These are phyloP conservation scores for Talaromyces albobiverticillius DNA, from an alignment of 2,329 filamentous ascomycete species.

Conservation along the genomic window DNA sequence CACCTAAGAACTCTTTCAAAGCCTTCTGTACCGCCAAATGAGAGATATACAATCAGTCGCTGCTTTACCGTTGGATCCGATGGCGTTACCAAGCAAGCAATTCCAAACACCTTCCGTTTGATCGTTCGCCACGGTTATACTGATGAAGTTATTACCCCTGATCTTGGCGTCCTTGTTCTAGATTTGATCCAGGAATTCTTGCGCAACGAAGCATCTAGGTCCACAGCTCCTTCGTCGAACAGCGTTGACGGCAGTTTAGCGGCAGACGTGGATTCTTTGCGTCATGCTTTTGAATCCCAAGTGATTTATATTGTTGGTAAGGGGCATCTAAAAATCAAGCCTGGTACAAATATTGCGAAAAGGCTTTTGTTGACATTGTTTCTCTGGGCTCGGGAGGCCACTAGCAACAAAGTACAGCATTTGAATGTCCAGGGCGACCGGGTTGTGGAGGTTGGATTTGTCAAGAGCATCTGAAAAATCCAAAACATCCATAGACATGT, in stretches of 20 bases:
- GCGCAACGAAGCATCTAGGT: constrained; percentile 25
- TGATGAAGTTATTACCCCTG: constrained; percentile 65
- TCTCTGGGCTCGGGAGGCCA: constrained; percentile 38
- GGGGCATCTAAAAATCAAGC: constrained; percentile 36
- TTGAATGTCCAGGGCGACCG: constrained; percentile 36
- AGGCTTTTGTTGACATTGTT: constrained; percentile 30
- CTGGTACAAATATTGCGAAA: constrained; percentile 26
- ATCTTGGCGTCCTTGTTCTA: constrained; percentile 60
- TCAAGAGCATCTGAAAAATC: constrained; percentile 33
- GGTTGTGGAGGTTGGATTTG: constrained; percentile 41
- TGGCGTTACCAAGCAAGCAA: constrained; percentile 28
- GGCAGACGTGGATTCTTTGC: constrained; percentile 30
- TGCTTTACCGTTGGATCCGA: constrained; percentile 19
- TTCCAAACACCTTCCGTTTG: constrained; percentile 66
- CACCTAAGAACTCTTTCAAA: constrained; percentile 64
- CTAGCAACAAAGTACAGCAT: constrained; percentile 36
- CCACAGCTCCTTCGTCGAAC: not conserved
- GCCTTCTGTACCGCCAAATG: constrained; percentile 53
- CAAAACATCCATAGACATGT: no score
- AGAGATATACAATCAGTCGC: constrained; percentile 43
- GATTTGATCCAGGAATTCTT: constrained; percentile 57
- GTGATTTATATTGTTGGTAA: constrained; percentile 50
- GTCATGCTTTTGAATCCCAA: constrained; percentile 45
- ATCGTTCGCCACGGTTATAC: constrained; percentile 70
- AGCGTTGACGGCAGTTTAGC: constrained; percentile 8